A percentile compares a stretch with the other conserved stretches of the same genome.
Evolutionary conservation across 352 stramenopile species (phyloP).

Genomic region (Plasmopara muralis): DNA sequence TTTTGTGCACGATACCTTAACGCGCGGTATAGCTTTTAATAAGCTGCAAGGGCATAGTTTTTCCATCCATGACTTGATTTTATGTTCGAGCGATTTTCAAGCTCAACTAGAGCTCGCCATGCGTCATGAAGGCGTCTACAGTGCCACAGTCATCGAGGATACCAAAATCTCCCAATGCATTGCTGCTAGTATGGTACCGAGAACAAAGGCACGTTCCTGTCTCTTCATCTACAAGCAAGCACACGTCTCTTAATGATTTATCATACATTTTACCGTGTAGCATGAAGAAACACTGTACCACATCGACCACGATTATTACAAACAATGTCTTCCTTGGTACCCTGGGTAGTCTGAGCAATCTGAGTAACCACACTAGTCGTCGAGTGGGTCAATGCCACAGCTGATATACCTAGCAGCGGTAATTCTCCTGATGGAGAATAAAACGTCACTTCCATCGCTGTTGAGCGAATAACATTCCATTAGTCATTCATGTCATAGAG

Average conservation of each 20-base stretch:
- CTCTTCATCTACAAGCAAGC: conserved; percentile 37
- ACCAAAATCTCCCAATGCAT: conserved; percentile 42
- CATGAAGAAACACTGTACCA: conserved; percentile 24
- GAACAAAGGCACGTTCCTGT: conserved; percentile 60
- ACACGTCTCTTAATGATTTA: neutral
- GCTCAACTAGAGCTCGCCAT: conserved; percentile 36
- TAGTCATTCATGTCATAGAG: neutral
- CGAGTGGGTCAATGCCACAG: conserved; percentile 30
- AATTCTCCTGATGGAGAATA: conserved; percentile 57
- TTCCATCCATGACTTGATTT: too few relatives aligned
- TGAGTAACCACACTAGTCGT: conserved; percentile 23
- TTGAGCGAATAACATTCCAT: neutral
- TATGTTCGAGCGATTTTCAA: neutral
- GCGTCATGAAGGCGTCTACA: conserved; percentile 56
- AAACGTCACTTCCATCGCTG: conserved; percentile 49
- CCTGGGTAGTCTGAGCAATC: conserved; percentile 22
- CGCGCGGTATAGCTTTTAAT: neutral
- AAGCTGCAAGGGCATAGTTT: too few relatives aligned
- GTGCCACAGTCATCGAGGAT: conserved; percentile 53
- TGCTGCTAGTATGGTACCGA: conserved; percentile 47
- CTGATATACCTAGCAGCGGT: conserved; percentile 37
- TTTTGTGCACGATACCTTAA: conserved; percentile 1
- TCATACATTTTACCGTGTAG: too few relatives aligned
- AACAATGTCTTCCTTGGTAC: conserved; percentile 60
- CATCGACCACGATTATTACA: conserved; percentile 78